A percentile compares a stretch with the other conserved stretches of the same genome.
Conservation (phyloP, 805 yeast genomes). For the Saturnispora bothae region DNA sequence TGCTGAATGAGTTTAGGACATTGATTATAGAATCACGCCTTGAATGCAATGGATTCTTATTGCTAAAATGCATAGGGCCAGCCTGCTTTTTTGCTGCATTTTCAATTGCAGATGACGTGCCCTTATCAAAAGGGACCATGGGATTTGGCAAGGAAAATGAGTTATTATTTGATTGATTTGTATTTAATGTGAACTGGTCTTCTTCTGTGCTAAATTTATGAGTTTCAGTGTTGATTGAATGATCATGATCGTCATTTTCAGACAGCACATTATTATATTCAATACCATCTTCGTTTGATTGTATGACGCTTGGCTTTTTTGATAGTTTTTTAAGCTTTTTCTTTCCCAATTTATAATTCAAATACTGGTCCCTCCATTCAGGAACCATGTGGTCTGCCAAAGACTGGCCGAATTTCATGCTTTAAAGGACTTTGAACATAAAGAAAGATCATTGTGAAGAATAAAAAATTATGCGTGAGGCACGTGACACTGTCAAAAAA, state of each 20-base stretch:
- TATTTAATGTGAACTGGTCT: neutral
- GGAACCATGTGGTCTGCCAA: conserved; percentile 65
- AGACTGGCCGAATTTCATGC: conserved; percentile 63
- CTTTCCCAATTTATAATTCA: conserved; percentile 51
- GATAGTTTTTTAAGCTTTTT: conserved; percentile 26
- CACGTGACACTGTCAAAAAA: too few species aligned
- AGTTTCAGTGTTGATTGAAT: neutral
- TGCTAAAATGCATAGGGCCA: conserved; percentile 8
- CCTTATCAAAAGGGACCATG: too few species aligned
- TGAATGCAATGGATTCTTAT: neutral
- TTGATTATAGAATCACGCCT: neutral
- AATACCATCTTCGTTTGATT: neutral
- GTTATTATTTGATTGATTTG: too few species aligned
- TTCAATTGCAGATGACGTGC: neutral
- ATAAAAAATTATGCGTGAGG: too few species aligned
- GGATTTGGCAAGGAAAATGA: too few species aligned
- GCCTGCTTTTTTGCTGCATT: conserved; percentile 3
- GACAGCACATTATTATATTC: neutral
- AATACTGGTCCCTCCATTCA: conserved; percentile 79
- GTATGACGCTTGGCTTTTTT: conserved; percentile 12
- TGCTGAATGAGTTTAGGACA: neutral
- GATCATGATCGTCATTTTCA: neutral
- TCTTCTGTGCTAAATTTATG: neutral
- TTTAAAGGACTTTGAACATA: too few species aligned
- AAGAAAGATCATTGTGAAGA: too few species aligned